Conservation (phyloP, 164 flowering plant genomes). For the Annona cherimola region DNA sequence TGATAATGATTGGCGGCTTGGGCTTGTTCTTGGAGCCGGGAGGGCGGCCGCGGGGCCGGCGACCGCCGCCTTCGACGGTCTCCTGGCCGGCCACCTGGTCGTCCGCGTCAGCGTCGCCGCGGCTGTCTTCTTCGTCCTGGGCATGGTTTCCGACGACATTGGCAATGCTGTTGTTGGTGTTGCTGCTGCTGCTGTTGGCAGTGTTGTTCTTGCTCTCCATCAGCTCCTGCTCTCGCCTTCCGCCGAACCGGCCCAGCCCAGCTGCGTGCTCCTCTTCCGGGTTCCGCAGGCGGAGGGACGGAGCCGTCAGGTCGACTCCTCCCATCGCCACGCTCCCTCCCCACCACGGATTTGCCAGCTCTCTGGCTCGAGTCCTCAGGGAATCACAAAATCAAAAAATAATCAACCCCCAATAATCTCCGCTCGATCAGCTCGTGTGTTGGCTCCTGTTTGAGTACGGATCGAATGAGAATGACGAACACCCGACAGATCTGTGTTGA, state of each 20-base stretch:
- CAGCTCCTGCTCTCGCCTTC: slow-evolving; percentile 41
- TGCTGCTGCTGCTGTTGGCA: slow-evolving; percentile 19
- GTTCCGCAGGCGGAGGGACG: slow-evolving; percentile 44
- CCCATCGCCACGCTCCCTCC: slow-evolving; percentile 62
- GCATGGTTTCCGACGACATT: slow-evolving; percentile 16
- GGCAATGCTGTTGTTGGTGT: slow-evolving; percentile 27
- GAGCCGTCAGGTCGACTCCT: slow-evolving; percentile 35
- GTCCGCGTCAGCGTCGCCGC: slow-evolving; percentile 23
- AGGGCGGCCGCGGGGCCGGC: slow-evolving; percentile 76
- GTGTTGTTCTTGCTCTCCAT: slow-evolving; percentile 28
- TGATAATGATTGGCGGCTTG: slow-evolving; percentile 69
- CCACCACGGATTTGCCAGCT: slow-evolving; percentile 85
- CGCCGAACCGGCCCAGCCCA: slow-evolving; percentile 6
- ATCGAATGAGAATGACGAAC: too few relatives aligned
- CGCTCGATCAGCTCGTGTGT: not conserved
- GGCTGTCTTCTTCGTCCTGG: slow-evolving; percentile 29
- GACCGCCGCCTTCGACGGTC: slow-evolving; percentile 24
- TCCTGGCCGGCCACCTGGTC: slow-evolving; percentile 34
- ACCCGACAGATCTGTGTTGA: not conserved
- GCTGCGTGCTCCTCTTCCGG: slow-evolving; percentile 30
- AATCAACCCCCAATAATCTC: not conserved
- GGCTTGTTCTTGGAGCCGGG: slow-evolving; percentile 87
- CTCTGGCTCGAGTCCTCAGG: not conserved
- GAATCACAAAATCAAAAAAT: not conserved
- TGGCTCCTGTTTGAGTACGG: too few relatives aligned